phyloP scores from a whole-genome alignment of 2,329 filamentous ascomycete species.

The Mycosphaerella sp. region DNA sequence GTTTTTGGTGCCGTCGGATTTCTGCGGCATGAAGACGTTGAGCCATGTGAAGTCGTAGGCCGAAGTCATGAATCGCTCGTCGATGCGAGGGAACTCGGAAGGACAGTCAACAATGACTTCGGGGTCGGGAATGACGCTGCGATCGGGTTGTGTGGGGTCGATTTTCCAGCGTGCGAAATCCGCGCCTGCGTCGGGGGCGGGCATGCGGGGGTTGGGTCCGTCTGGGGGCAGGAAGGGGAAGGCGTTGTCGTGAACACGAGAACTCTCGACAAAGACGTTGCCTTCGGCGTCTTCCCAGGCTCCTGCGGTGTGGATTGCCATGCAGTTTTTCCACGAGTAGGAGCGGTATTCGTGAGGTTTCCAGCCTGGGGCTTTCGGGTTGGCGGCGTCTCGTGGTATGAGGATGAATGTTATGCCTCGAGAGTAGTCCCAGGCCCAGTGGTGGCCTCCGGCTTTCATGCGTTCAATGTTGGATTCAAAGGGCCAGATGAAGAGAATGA shows the following conservation, averaged over 20 bases:
- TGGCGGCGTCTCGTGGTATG: constrained; percentile 19
- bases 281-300: constrained; percentile 37
- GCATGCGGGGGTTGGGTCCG: constrained; percentile 21
- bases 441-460: constrained; percentile 36
- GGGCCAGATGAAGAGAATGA: constrained; percentile 36
- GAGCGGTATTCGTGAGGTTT: constrained; percentile 10
- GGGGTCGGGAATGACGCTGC: constrained; percentile 28
- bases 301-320: constrained; percentile 41
- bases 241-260: constrained; percentile 38
- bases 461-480: constrained; percentile 34
- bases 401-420: constrained; percentile 25
- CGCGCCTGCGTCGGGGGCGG: constrained; percentile 33
- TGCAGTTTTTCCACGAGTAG: constrained; percentile 26
- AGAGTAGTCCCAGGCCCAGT: constrained; percentile 35
- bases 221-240: constrained; percentile 41
- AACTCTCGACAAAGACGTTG: constrained; percentile 36
- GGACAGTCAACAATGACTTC: constrained; percentile 35
- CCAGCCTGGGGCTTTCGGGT: constrained; percentile 14
- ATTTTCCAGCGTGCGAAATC: constrained; percentile 42
- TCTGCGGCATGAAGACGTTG: constrained; percentile 34
- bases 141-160: constrained; percentile 32
- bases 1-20: constrained; percentile 33
- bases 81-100: constrained; percentile 42
- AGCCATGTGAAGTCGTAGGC: constrained; percentile 39
- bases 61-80: constrained; percentile 41